Conservation (phyloP, 352 stramenopile species). For the Lagenidium sp. region DNA sequence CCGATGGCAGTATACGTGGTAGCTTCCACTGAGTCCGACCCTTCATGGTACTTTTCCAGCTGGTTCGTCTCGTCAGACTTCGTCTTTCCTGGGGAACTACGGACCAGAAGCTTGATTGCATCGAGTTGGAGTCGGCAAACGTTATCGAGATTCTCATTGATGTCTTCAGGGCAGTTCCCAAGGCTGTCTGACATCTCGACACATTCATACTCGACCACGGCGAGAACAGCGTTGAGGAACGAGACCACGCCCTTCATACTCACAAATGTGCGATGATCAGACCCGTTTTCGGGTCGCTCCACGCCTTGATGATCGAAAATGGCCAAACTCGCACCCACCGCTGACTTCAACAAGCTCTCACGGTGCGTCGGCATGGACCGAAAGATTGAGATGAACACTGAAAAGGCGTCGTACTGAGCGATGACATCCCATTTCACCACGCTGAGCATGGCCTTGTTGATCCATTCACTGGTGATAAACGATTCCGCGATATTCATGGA, state of each 20-base stretch:
- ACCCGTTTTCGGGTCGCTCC: neutral
- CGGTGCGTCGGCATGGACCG: conserved; percentile 23
- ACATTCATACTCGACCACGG: conserved; percentile 27
- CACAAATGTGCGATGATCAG: conserved; percentile 14
- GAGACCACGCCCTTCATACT: conserved; percentile 49
- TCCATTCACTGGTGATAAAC: conserved; percentile 42
- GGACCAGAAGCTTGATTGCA: conserved; percentile 40
- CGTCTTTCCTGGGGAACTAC: conserved; percentile 31
- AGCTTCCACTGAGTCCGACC: conserved; percentile 48
- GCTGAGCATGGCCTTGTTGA: conserved; percentile 28
- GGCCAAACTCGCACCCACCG: conserved; percentile 30
- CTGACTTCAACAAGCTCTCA: conserved; percentile 22
- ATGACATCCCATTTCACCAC: conserved; percentile 46
- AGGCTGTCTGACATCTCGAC: conserved; percentile 26
- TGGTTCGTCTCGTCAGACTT: conserved; percentile 40
- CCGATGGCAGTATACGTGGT: conserved; percentile 52
- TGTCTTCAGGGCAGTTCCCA: conserved; percentile 22
- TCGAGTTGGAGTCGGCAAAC: conserved; percentile 38
- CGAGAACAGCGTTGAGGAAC: conserved; percentile 40
- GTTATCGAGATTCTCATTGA: conserved; percentile 19
- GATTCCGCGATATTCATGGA: conserved; percentile 23
- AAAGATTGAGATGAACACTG: conserved; percentile 49
- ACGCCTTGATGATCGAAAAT: conserved; percentile 63
- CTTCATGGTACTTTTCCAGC: conserved; percentile 56
- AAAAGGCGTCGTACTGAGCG: conserved; percentile 51